Evolutionary conservation across 2,329 filamentous ascomycete species (phyloP).

Genomic region (Diaporthe vexans): DNA sequence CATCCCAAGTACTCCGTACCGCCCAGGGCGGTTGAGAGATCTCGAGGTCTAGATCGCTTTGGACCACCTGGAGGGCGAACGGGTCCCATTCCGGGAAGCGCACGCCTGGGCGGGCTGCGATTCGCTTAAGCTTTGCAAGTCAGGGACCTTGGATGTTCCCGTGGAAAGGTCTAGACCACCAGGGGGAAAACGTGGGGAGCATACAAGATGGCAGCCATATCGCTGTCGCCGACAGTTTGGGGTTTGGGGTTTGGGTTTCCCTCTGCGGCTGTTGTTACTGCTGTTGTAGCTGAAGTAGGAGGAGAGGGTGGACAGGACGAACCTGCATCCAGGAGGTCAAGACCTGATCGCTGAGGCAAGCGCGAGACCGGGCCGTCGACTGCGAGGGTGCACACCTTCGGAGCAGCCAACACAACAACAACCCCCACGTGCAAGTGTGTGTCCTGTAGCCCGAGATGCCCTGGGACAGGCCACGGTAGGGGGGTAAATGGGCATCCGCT

Average conservation of each 20-base stretch:
- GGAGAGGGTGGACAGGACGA: background rate
- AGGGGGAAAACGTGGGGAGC: slow-evolving; percentile 34
- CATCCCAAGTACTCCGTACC: slow-evolving; percentile 16
- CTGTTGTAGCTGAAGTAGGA: background rate
- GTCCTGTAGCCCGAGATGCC: background rate
- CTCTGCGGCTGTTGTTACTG: background rate
- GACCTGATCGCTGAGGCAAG: background rate
- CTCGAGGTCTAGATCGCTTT: slow-evolving; percentile 34
- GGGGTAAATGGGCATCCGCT: slow-evolving; percentile 17
- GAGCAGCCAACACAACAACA: background rate
- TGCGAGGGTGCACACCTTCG: background rate
- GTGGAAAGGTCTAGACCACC: slow-evolving; percentile 36
- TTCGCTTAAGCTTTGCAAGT: slow-evolving; percentile 38
- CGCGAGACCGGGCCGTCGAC: background rate
- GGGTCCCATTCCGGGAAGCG: slow-evolving; percentile 28
- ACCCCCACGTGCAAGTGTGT: background rate
- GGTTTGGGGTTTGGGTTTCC: background rate
- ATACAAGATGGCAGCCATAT: slow-evolving; percentile 28
- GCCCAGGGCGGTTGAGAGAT: slow-evolving; percentile 16
- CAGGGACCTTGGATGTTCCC: slow-evolving; percentile 35
- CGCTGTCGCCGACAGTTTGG: slow-evolving; percentile 16
- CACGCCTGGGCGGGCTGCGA: slow-evolving; percentile 27
- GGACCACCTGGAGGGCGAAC: slow-evolving; percentile 30
- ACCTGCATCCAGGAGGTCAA: background rate
- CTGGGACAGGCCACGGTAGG: background rate